Evolutionary conservation across 805 yeast genomes (phyloP), one percentile per base, ranked within the genome.

Genomic region (Kodamaea leandrae): DNA sequence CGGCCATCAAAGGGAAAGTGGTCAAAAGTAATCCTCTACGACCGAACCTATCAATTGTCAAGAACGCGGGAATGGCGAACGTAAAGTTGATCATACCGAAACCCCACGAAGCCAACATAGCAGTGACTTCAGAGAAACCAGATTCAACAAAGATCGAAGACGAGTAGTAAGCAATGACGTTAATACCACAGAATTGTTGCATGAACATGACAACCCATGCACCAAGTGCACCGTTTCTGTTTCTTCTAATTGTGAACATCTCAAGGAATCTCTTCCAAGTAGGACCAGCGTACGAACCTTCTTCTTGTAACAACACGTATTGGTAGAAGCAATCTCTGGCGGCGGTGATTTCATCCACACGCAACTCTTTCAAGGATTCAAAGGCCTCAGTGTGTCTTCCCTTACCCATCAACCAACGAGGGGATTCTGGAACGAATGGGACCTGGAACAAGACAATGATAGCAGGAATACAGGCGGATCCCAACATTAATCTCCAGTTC

Each of bases 101-200:
- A 1, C 96, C 96, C 79, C 89, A 77, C 1, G 95, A 85, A 0
- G 95, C 95, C 50, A 83, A 64, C 55, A 87, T 62, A 0, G 95
- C 80, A 44, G 76, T 70, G 46, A 76, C 68, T 45, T 74, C 78
- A 29, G 75, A 61, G 61, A 83, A 81, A 29, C 83, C 83, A 19
- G 89, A 78, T 43, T 81, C 74, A 18, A 73, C 61, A 64, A 87
- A 87, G 44, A 87, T 86, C 10, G 84, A 71, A 0, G 91, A 81
- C 1, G 91, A 83, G 63, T 85, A 87, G 64, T 86, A 84, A 13
- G 95, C 91, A 63, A 87, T 85, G 40, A 86, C 91, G 55, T 87
- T 87, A 60, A 87, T 78, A 51, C 96, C 96, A 64, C 95, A 87
- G 66, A 86, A 84, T 60, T 87, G 95, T 66, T 87, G 96, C 86